Evolutionary conservation across 768 basidiomycete species (phyloP), one percentile per base, ranked within the genome.

Genomic region (Naganishia friedmannii): DNA sequence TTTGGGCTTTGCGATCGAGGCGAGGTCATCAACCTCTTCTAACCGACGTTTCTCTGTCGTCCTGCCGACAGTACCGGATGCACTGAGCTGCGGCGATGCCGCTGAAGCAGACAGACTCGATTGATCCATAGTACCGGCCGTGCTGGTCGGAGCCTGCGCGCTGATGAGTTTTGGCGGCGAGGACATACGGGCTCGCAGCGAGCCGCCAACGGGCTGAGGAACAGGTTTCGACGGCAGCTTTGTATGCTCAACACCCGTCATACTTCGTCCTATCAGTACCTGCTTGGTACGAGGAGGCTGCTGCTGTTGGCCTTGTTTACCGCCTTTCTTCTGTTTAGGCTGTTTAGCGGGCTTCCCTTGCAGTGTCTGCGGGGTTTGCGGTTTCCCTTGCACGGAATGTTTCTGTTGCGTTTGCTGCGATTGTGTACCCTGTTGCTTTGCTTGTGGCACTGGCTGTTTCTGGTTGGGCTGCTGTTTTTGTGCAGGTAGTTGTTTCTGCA

Each of bases 101-200:
- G 13, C 23, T 21, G 48, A 21, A 3, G 23, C 48, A 23, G 48
- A 51, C 7, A 51, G 23, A 51, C n/a, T 51, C 12, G 48, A 51
- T 23, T 4, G 3, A 21, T 21, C n/a, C 3, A 9, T 12, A 28
- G 28, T 12, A 12, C 42, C 12, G 23, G 31, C 9, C 32, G 31
- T 10, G 6, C n/a, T 23, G 34, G n/a, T 26, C 0, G 34, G 3
- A 7, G 39, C 19, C 21, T 37, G 32, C 57, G 57, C n/a, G 21
- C 19, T 63, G 21, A 63, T 42, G 23, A 63, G 39, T 15, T 63
- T 63, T 42, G 60, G 60, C 42, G 60, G 60, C 4, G 60, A 63
- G 3, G 60, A 63, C 60, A 63, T 63, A 9, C 60, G 37, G 5
- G 60, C 60, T 17, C 60, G 37, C 5, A 63, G 28, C 26, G 60